Evolutionary conservation across 768 basidiomycete genomes (phyloP), one percentile per base, ranked within the genome.

Genomic region (Vararia minispora): DNA sequence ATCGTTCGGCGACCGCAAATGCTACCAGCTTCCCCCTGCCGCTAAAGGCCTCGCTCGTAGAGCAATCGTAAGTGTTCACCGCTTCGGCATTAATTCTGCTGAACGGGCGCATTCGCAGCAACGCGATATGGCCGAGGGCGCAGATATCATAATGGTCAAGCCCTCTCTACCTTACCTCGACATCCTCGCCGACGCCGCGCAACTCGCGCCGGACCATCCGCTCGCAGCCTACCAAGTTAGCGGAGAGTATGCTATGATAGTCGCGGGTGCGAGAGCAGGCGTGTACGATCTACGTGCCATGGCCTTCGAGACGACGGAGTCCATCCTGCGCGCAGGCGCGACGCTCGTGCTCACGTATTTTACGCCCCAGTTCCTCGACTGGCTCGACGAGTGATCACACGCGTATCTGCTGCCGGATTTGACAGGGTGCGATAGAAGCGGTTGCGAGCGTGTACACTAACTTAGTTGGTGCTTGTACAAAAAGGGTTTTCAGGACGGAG

Each of bases 81-180:
- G 10, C 9, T 25, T 31, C 21, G 24, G 28, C 5, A 17, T 30
- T 25, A n/a, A 18, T 14, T 6, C 7, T 6, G 27, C 18, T 17
- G 32, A 28, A 43, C 39, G 32, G 40, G 42, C 20, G n/a, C 16
- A 20, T 32, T 22, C 39, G 27, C 52, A 97, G 92, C 66, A 76
- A 68, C 84, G 95, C 26, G 95, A 99, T 57, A 68, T 73, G 0
- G 61, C 54, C 7, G 95, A 98, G 64, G 95, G 95, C 14, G 95
- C 95, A 13, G 95, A 99, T 55, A 87, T 99, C 52, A 78, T 99
- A 56, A 98, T 99, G 92, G 90, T 99, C 56, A 99, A 99, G 56
- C 95, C 95, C 14, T 73, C 90, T 0, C 60, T 98, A 43, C 92
- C 95, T 0, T 98, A 98, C 63, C 85, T 98, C 35, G 95, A 99